Evolutionary conservation across 169 alveolate species (phyloP), one percentile per base, ranked within the genome.

Genomic region (Plasmodium falciparum): DNA sequence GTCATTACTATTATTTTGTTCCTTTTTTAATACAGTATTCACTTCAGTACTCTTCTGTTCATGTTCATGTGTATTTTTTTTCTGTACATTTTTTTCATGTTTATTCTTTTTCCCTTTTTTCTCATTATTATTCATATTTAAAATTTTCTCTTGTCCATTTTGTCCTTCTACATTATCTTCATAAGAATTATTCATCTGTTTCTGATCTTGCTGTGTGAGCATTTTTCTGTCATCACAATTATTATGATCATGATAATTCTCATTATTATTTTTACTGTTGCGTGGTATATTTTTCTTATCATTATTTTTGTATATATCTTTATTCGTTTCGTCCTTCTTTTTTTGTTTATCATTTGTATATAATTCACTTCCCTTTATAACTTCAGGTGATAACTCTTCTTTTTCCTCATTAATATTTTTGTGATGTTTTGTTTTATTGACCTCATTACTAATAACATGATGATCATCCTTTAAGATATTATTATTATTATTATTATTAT

Each of bases 61-160:
- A 39, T 39, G 11, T 39, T 5, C 47, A 39, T 39, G 11, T 5
- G 47, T 39, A 13, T 58, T 76, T 29, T 24, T 59, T 8, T 50
- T 63, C 15, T 76, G 65, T 76, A 74, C 29, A 20, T n/a, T 75
- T 2, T 76, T 62, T n/a, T 76, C 89, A 17, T 20, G 69, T 45
- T 83, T 83, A 39, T 39, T 70, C 43, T 70, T 83, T 17, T 83
- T 67, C 1, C 2, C 8, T 70, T 56, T 83, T 61, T 70, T 70
- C 24, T 3, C 22, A 17, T 56, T 56, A 29, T 29, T 56, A 43
- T 45, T 67, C 52, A 33, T 13, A 12, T 43, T 67, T 2, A 26
- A 26, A 6, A 13, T 24, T 6, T 65, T 49, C 0, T 49, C 52
- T 47, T 52, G 69, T 72, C 70, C 66, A 11, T 43, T 59, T 47